phyloP scores from a whole-genome alignment of 768 basidiomycete genomes.

The Trametes coccinea region DNA sequence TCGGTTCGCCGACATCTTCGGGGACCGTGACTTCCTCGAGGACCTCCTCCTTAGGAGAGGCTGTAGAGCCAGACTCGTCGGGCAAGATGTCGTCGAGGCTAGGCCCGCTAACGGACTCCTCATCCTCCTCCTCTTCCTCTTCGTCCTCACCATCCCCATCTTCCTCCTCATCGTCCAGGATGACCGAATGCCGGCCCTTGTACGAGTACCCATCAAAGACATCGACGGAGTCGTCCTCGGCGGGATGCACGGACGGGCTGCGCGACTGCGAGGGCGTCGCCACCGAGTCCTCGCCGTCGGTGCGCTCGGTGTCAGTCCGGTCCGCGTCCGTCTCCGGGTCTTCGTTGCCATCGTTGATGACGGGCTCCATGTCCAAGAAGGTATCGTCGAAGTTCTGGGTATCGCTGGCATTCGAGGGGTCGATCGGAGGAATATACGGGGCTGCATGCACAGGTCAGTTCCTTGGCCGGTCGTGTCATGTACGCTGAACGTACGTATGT shows the following conservation, averaged over 20 bases:
- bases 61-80: conserved; percentile 14
- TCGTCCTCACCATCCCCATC: conserved; percentile 53
- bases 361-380: conserved; percentile 94
- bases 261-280: conserved; percentile 82
- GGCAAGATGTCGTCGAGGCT: conserved; percentile 26
- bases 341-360: conserved; percentile 75
- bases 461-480: neutral
- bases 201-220: conserved; percentile 95
- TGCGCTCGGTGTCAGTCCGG: conserved; percentile 68
- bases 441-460: conserved; percentile 43
- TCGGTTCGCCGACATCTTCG: conserved; percentile 52
- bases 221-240: conserved; percentile 59
- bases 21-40: conserved; percentile 35
- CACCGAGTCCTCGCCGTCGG: conserved; percentile 73
- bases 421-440: conserved; percentile 91
- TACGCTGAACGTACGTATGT: conserved; percentile 67
- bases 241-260: conserved; percentile 63
- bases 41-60: neutral
- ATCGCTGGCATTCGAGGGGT: conserved; percentile 90
- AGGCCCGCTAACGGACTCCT: conserved; percentile 22
- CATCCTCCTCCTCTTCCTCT: conserved; percentile 35
- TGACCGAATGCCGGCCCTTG: conserved; percentile 80
- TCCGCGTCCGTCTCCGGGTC: conserved; percentile 71
- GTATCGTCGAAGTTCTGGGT: conserved; percentile 97
- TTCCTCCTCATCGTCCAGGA: conserved; percentile 72